Conservation (phyloP, 192 early-diverging fungal genomes). For the Chytriomyces sp. region DNA sequence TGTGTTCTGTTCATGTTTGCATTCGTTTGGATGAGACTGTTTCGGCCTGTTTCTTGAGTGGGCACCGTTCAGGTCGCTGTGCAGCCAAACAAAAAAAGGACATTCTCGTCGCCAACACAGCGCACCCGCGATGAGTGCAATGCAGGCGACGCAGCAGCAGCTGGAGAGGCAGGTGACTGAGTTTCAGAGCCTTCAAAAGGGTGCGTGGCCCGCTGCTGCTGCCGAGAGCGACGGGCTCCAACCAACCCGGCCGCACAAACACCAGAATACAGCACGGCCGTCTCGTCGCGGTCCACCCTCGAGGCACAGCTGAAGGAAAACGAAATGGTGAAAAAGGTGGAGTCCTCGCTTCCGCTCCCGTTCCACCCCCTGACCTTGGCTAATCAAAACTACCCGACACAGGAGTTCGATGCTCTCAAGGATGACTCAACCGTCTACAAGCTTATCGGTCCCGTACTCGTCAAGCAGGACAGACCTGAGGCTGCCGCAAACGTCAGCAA, state of each 20-base stretch:
- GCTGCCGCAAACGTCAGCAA: slow-evolving; percentile 88
- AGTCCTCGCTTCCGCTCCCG: neutral
- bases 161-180: slow-evolving; percentile 18
- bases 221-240: too few relatives aligned
- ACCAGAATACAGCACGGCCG: slow-evolving; percentile 76
- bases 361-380: slow-evolving; percentile 10
- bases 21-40: slow-evolving; percentile 21
- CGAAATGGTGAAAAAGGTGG: slow-evolving; percentile 83
- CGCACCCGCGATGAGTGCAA: too few relatives aligned
- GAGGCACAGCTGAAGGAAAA: slow-evolving; percentile 98
- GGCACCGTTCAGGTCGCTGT: too few relatives aligned
- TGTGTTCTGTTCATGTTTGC: slow-evolving; percentile 12
- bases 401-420: slow-evolving; percentile 87
- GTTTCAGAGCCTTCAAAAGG: slow-evolving; percentile 26
- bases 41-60: slow-evolving; percentile 6
- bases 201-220: neutral
- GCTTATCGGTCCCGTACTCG: slow-evolving; percentile 92
- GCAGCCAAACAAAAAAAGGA: too few relatives aligned
- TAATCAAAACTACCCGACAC: neutral
- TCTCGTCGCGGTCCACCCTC: slow-evolving; percentile 75
- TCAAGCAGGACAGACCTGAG: slow-evolving; percentile 88
- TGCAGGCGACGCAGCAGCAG: neutral
- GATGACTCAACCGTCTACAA: slow-evolving; percentile 90
- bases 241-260: too few relatives aligned
- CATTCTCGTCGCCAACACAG: too few relatives aligned